Base-by-base conservation (phyloP, 495 filamentous ascomycete genomes). In the Trichoderma parareesei region DNA sequence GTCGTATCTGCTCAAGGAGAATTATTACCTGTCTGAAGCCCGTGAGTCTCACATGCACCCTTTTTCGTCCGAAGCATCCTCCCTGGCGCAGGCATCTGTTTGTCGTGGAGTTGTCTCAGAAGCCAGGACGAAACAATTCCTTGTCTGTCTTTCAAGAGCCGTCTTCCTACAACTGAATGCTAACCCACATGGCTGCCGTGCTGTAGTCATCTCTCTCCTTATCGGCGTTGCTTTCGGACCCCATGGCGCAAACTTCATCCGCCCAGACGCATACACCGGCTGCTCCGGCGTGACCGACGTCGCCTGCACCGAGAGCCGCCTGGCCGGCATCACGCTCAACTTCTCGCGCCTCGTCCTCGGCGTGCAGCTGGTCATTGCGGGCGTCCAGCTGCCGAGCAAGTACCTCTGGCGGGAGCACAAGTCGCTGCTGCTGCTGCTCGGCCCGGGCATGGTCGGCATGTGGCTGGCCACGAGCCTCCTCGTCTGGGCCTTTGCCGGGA, bases 341-440 rank as follows among this genome's bases (percentile, higher is more conserved):
- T 96, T 98, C 77, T 88, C 88, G 8, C 84, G 93, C 35, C 86
- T 98, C 3, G 92, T 96, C 3, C 85, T 98, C 0, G 93, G 93
- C 4, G 92, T 97, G 0, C 93, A 97, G 75, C 79, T 98, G 53
- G 90, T 97, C 16, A 78, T 97, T 9, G 91, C 92, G 5, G 93
- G 93, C 20, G 86, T 96, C 1, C 93, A 97, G 72, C 79, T 98
- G n/a, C 93, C 93, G 10, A 91, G 87, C 69, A 88, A 89, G 46
- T 96, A 97, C 70, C 78, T 97, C 46, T 76, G 81, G 71, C 83
- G 80, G 68, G 86, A 96, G 88, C 93, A 91, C 91, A 88, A 85
- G 67, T 86, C 86, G 38, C 77, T 98, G 27, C 75, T 84, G 1
- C 71, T 93, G 9, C 83, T 97, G 4, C 82, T 97, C 9, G 92